A percentile compares a stretch with the other conserved stretches of the same genome.
Conservation (phyloP, 192 early-diverging fungal species). For the Entomortierella chlamydospora region DNA sequence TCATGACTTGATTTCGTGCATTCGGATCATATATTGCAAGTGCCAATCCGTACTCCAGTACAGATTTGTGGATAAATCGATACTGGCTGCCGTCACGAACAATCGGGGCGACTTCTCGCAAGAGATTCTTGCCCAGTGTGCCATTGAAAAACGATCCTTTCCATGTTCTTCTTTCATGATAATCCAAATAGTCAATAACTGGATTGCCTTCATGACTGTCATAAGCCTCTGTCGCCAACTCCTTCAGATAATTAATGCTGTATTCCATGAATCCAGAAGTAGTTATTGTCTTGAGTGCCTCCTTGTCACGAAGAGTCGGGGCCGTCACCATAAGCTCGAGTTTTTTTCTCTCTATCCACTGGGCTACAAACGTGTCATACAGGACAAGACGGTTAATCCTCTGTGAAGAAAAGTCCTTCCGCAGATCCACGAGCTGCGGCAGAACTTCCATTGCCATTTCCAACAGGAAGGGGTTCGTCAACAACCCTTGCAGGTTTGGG, state of each 20-base stretch:
- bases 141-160: neutral
- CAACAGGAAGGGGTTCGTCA: constrained; percentile 14
- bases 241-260: neutral
- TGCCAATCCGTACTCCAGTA: no score
- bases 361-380: constrained; percentile 5
- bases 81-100: no score
- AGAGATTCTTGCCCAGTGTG: neutral
- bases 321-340: neutral
- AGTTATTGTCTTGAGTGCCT: no score
- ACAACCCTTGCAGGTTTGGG: neutral
- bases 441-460: neutral
- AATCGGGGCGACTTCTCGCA: no score
- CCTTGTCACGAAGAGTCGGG: no score
- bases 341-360: neutral
- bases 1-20: neutral
- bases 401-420: neutral
- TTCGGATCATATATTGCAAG: neutral
- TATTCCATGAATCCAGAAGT: no score
- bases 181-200: neutral
- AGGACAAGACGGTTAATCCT: neutral
- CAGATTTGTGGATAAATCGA: no score
- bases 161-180: neutral
- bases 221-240: neutral
- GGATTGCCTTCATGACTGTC: neutral
- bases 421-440: neutral